Conservation (phyloP, 176 grass and related monocot species). For the Phyllostachys edulis region DNA sequence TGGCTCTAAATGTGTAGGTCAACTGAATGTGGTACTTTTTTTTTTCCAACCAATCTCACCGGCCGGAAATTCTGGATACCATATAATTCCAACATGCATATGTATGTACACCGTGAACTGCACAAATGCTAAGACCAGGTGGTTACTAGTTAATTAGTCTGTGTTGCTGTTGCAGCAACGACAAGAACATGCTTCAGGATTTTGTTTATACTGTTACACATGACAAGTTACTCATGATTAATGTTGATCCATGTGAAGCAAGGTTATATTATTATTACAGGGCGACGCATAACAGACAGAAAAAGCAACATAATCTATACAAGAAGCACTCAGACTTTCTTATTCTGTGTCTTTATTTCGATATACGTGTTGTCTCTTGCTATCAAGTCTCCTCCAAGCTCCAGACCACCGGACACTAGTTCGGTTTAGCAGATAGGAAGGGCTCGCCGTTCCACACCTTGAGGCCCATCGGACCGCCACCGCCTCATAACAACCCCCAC, state of each 20-base stretch:
- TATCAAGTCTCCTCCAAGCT: not conserved
- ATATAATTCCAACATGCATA: not conserved
- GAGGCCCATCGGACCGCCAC: too few relatives aligned
- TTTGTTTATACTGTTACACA: not conserved
- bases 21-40: not conserved
- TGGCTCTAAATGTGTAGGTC: not conserved
- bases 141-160: too few relatives aligned
- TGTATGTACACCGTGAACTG: not conserved
- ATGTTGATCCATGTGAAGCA: too few relatives aligned
- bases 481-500: too few relatives aligned
- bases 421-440: constrained; percentile 19
- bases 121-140: not conserved
- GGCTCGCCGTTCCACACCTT: constrained; percentile 52
- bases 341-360: too few relatives aligned
- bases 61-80: not conserved
- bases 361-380: too few relatives aligned
- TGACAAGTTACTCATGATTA: too few relatives aligned
- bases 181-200: not conserved
- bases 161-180: not conserved
- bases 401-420: not conserved
- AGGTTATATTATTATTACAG: too few relatives aligned
- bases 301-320: not conserved
- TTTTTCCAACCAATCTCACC: not conserved
- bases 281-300: not conserved
- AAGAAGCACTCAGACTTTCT: not conserved